Evolutionary conservation across 345 rosid species (phyloP).

Genomic region (Bruguiera gymnorhiza): DNA sequence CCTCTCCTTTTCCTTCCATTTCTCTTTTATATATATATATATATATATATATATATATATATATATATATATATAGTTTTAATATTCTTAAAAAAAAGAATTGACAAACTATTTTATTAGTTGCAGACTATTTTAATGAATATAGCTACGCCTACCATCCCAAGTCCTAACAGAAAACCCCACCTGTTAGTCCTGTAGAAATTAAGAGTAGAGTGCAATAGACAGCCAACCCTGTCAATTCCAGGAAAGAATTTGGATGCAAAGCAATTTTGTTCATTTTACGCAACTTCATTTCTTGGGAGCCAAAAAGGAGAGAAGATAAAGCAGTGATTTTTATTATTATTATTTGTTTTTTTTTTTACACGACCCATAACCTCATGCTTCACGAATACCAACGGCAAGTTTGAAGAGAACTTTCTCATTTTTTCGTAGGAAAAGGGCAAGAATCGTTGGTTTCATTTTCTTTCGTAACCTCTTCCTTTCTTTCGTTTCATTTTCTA

Average conservation of each 20-base stretch:
- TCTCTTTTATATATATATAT: not conserved
- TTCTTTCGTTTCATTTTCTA: not conserved
- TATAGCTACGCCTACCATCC: too few relatives aligned
- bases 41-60: not conserved
- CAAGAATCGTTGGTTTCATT: too few relatives aligned
- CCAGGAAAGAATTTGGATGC: not conserved
- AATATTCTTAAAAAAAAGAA: too few relatives aligned
- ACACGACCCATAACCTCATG: too few relatives aligned
- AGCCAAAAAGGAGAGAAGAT: not conserved
- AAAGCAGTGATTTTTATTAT: too few relatives aligned
- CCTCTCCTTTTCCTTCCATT: not conserved
- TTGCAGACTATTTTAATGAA: too few relatives aligned
- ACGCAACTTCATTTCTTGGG: not conserved
- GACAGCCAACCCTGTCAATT: not conserved
- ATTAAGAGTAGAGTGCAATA: too few relatives aligned
- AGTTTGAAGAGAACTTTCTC: not conserved
- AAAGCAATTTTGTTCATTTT: not conserved
- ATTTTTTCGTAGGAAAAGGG: not conserved
- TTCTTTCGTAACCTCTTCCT: not conserved
- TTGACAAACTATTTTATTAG: not conserved
- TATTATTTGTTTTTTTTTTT: too few relatives aligned
- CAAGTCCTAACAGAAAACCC: too few relatives aligned
- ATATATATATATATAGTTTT: not conserved
- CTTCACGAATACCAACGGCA: not conserved
- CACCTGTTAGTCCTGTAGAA: too few relatives aligned